phyloP scores from a whole-genome alignment of 1,139 yeast genomes.

The Blastobotrys ciferrii region DNA sequence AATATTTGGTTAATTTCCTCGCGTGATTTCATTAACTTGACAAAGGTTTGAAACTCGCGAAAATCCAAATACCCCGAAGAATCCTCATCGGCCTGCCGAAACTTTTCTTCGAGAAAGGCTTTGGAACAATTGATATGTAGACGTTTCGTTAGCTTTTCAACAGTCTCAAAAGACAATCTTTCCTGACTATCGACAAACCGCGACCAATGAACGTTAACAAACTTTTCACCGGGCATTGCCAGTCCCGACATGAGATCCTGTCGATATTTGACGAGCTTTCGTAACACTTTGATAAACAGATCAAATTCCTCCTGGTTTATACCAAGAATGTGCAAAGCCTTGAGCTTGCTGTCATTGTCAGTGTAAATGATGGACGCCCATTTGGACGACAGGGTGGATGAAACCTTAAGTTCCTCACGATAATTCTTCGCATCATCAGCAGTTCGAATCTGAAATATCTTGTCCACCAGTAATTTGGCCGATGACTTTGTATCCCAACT shows the following conservation, averaged over 20 bases:
- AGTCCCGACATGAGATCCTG: slow-evolving; percentile 54
- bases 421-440: slow-evolving; percentile 76
- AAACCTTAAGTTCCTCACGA: slow-evolving; percentile 76
- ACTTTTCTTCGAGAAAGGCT: slow-evolving; percentile 41
- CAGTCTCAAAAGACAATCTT: slow-evolving; percentile 62
- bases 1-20: slow-evolving; percentile 50
- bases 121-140: slow-evolving; percentile 65
- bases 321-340: slow-evolving; percentile 75
- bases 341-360: slow-evolving; percentile 49
- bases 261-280: slow-evolving; percentile 47
- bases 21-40: slow-evolving; percentile 51
- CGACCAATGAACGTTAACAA: slow-evolving; percentile 59
- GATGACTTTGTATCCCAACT: slow-evolving; percentile 52
- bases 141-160: slow-evolving; percentile 60
- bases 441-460: slow-evolving; percentile 63
- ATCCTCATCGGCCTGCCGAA: slow-evolving; percentile 50
- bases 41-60: slow-evolving; percentile 70
- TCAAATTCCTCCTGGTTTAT: slow-evolving; percentile 60
- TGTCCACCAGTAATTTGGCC: slow-evolving; percentile 61
- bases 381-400: slow-evolving; percentile 58
- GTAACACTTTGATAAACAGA: slow-evolving; percentile 48
- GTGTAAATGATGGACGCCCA: slow-evolving; percentile 83
- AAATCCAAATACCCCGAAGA: slow-evolving; percentile 54
- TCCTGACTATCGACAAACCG: slow-evolving; percentile 44
- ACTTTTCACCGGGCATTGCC: slow-evolving; percentile 52